Percentiles rank a stretch among this genome's conserved stretches.
phyloP scores from a whole-genome alignment of 225 moss, liverwort and hornwort genomes.

The Anthoceros angustus region DNA sequence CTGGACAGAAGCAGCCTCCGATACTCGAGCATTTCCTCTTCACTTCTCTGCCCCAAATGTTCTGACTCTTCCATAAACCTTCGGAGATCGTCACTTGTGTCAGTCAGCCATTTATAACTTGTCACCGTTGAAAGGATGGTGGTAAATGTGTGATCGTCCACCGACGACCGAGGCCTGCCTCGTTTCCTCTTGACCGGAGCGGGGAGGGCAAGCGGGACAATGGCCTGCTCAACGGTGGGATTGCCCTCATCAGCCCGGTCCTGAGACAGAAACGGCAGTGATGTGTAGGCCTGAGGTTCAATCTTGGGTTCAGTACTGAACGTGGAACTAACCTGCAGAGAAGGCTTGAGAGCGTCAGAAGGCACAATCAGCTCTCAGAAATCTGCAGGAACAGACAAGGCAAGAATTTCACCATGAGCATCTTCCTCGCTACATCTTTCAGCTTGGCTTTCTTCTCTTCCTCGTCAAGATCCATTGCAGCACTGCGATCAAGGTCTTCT shows the following conservation, averaged over 20 bases:
- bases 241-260: not conserved
- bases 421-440: slow-evolving; percentile 1
- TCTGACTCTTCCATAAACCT: slow-evolving; percentile 23
- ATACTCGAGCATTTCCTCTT: slow-evolving; percentile 15
- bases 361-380: not conserved
- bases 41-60: slow-evolving; percentile 14
- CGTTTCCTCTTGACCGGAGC: not conserved
- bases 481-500: not conserved
- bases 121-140: slow-evolving; percentile 15
- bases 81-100: slow-evolving; percentile 8
- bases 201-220: not conserved
- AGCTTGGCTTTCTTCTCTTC: not conserved
- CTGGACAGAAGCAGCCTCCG: slow-evolving; percentile 18
- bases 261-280: not conserved
- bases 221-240: not conserved
- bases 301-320: not conserved
- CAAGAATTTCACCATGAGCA: not conserved
- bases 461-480: no score
- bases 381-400: not conserved
- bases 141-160: slow-evolving; percentile 7
- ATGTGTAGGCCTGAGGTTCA: not conserved
- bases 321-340: not conserved
- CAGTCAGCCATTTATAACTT: slow-evolving; percentile 27
- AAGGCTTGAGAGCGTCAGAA: not conserved
- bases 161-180: not conserved